Base-by-base conservation (phyloP, 2,329 filamentous ascomycete species). In the Penicillium sp. region DNA sequence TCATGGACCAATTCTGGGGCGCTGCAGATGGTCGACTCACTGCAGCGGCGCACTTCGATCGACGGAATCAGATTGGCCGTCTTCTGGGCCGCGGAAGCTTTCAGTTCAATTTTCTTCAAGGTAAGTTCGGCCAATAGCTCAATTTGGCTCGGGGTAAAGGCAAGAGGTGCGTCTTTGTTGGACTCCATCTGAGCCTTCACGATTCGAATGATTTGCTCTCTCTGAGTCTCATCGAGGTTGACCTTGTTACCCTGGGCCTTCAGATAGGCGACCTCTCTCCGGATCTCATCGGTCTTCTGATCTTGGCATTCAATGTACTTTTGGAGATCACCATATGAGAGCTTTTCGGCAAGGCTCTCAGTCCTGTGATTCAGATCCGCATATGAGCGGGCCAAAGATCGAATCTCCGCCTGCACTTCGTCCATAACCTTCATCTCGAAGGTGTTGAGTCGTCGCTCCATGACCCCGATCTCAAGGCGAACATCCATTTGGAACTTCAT, bases 401-500 rank as follows among this genome's bases (percentile, higher is more conserved):
- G 41, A 8, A 55, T 26, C 13, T 58, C 43, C 3, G 20, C 26
- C 5, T 51, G 45, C 23, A 54, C 13, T 1, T 52, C 50, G 10
- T 48, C 46, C 10, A 52, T 11, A 5, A 54, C 6, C 11, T 40
- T 46, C 13, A 28, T 41, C 31, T 56, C 49, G n/a, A 54, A 43
- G 11, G 9, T 18, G 5, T 16, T 42, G 29, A 56, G 9, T 9
- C 44, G 47, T n/a, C 40, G 40, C 28, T 54, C 46, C 45, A 50
- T 47, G 10, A 32, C 31, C 3, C 31, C 41, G 11, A 51, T 46
- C 10, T 54, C 44, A 4, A 54, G 23, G 3, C 47, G 47, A 1
- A 50, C 24, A n/a, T 52, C 45, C 9, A 51, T 43, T 13, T 52
- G 52, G 18, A 49, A 49, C 14, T 49, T 47, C 42, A 45, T 42